Base-by-base conservation (phyloP, 306 rosid species). In the Ormosia emarginata region DNA sequence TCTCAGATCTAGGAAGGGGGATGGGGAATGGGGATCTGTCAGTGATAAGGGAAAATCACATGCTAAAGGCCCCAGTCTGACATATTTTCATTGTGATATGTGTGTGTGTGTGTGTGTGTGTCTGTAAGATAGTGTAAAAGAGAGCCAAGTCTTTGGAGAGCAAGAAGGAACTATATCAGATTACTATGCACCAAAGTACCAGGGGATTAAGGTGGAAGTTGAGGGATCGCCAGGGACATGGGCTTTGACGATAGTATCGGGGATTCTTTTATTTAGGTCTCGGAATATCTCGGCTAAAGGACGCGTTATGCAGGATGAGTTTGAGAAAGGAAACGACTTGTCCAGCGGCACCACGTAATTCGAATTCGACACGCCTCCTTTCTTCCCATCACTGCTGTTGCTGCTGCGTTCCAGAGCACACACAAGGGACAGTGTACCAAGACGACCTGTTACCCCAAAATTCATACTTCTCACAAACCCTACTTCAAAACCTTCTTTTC, bases 261-360 rank as follows among this genome's bases (percentile, higher is more conserved):
- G 99, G 70, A 95, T 91, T 74, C 92, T 79, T 88, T 95, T 95
- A 64, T 95, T 93, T 41, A 95, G 91, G 72, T 95, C 99, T 9
- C 99, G 85, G 44, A 95, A 92, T 57, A 95, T 95, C 86, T 95
- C 99, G 8, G 79, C 91, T 4, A 95, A 85, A 75, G 99, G 99
- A 49, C 99, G 94, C 69, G 94, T 92, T 37, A 93, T 91, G 47
- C 88, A 87, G 33, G 97, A 90, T 1, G 99, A 91, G 87, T 89
- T 90, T 2, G 92, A 78, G 41, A 84, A 77, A 11, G 97, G 87
- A 77, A 87, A 89, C 1, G 98, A 86, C 78, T 92, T 91, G 81
- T 91, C 97, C 14, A 95, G 85, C 5, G 99, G 99, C 36, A 95
- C 99, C 43, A 93, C 96, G 34, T 95, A 95, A 81, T 95, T 95